These are phyloP conservation scores for Naganishia cerealis DNA, from an alignment of 1,284 basidiomycete genomes.

Conservation along the genomic window DNA sequence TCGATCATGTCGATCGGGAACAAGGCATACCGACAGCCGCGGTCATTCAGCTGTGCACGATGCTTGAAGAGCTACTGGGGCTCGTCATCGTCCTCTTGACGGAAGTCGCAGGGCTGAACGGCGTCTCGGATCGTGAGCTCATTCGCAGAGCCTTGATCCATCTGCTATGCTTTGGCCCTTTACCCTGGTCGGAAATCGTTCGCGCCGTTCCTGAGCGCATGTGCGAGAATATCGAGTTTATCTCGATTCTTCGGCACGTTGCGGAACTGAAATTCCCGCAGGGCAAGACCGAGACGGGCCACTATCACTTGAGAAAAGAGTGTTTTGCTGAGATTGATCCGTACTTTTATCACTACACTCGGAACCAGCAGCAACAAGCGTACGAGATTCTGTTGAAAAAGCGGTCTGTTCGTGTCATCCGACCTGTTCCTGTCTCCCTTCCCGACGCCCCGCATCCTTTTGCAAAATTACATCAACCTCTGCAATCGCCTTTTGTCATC, in stretches of 20 bases:
- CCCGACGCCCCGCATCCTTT: constrained; percentile 43
- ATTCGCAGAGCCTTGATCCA: constrained; percentile 87
- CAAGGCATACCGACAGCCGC: constrained; percentile 44
- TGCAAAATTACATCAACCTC: constrained; percentile 42
- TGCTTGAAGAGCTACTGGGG: constrained; percentile 84
- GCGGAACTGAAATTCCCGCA: constrained; percentile 82
- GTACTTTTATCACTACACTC: constrained; percentile 92
- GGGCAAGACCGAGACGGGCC: constrained; percentile 64
- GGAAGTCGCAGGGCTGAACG: constrained; percentile 75
- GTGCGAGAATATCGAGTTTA: constrained; percentile 81
- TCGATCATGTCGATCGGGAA: constrained; percentile 23
- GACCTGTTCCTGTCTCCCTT: constrained; percentile 69
- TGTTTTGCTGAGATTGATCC: constrained; percentile 85
- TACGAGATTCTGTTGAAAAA: constrained; percentile 73
- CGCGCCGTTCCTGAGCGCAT: constrained; percentile 88
- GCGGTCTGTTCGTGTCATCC: constrained; percentile 66
- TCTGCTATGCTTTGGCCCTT: constrained; percentile 80
- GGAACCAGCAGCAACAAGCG: constrained; percentile 93
- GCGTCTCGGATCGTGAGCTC: constrained; percentile 66
- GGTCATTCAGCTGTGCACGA: constrained; percentile 55
- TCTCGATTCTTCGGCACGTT: constrained; percentile 74
- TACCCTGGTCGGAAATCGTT: constrained; percentile 86
- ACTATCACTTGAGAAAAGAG: constrained; percentile 84
- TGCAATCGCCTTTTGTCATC: constrained; percentile 41
- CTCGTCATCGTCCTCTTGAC: constrained; percentile 83